Base-by-base conservation (phyloP, 192 early-diverging fungal species). In the Entomortierella chlamydospora region DNA sequence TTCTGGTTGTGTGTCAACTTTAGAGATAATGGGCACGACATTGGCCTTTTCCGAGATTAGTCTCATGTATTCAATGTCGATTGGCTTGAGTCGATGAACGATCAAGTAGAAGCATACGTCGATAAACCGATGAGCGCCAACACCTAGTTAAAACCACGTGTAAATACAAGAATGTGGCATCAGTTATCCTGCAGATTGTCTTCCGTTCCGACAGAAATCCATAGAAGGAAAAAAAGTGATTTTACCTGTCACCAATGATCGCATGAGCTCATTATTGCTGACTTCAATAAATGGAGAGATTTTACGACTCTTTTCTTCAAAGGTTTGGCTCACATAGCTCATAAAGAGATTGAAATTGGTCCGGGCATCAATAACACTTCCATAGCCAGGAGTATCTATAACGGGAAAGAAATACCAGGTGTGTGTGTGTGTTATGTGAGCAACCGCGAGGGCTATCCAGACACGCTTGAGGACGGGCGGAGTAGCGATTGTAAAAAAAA, bases 1-100 rank as follows among this genome's bases (percentile, higher is more conserved):
- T 22, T 68, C 64, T 2, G 73, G 64, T 42, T 89, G 67, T 11
- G 87, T 83, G 73, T 93, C 92, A 42, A 83, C 68, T 60, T 93
- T 93, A 33, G 68, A 56, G 49, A 93, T 90, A 25, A 93, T 83
- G 10, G 92, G 92, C 25, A 95, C 74, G 13, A 93, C 82, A 57
- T 86, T 88, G 42, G 83, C 73, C 50, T 92, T 81, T 37, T 85
- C 80, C 30, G 84, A 84, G 22, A 87, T 80, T 23, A 70, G 51
- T 26, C 89, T 81, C 82, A 93, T 88, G 63, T 87, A 93, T 74
- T 93, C 92, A 25, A 92, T 63, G 69, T 93, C 92, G n/a, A 90
- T 86, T n/a, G 88, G 83, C 59, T 92, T 93, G 15, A 91, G 33
- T 2, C 91, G 84, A 59, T 91, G 85, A 20, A 83, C 52, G 34